Evolutionary conservation across 495 filamentous ascomycete genomes (phyloP).

Genomic region (Thozetella sp.): DNA sequence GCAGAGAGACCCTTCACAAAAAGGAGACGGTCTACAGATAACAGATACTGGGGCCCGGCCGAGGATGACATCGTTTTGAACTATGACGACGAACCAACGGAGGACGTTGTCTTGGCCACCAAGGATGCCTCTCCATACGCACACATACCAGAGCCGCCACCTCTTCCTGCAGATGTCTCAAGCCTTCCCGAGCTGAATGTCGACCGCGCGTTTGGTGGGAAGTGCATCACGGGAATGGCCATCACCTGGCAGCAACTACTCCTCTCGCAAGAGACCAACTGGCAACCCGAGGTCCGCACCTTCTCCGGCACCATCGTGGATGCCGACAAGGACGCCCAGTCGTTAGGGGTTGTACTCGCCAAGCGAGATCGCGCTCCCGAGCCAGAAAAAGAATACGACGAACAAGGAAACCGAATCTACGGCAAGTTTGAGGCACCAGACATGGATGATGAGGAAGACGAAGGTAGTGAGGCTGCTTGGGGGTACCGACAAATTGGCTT

Average conservation of each 20-base stretch:
- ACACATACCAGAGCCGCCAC: slow-evolving; percentile 62
- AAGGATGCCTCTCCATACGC: slow-evolving; percentile 33
- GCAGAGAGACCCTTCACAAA: slow-evolving; percentile 38
- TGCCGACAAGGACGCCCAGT: slow-evolving; percentile 40
- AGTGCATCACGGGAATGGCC: slow-evolving; percentile 63
- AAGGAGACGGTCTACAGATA: slow-evolving; percentile 42
- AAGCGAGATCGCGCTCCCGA: slow-evolving; percentile 64
- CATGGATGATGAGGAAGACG: slow-evolving; percentile 33
- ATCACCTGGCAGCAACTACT: slow-evolving; percentile 80
- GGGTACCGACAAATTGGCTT: slow-evolving; percentile 36
- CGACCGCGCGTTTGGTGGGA: too few relatives aligned
- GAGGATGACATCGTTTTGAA: slow-evolving; percentile 42
- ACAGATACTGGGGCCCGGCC: slow-evolving; percentile 21
- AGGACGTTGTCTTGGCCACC: slow-evolving; percentile 21
- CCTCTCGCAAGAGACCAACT: slow-evolving; percentile 73
- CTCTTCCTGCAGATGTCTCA: slow-evolving; percentile 63
- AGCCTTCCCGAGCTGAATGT: slow-evolving; percentile 55
- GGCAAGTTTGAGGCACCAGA: slow-evolving; percentile 47
- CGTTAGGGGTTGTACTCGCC: slow-evolving; percentile 65
- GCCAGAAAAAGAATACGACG: slow-evolving; percentile 44
- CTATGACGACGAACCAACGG: slow-evolving; percentile 50
- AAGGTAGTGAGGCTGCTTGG: slow-evolving; percentile 9
- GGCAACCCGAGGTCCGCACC: slow-evolving; percentile 73
- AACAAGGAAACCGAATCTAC: slow-evolving; percentile 42
- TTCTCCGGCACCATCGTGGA: slow-evolving; percentile 64